Base-by-base conservation (phyloP, 306 rosid genomes). In the Mucuna pruriens region DNA sequence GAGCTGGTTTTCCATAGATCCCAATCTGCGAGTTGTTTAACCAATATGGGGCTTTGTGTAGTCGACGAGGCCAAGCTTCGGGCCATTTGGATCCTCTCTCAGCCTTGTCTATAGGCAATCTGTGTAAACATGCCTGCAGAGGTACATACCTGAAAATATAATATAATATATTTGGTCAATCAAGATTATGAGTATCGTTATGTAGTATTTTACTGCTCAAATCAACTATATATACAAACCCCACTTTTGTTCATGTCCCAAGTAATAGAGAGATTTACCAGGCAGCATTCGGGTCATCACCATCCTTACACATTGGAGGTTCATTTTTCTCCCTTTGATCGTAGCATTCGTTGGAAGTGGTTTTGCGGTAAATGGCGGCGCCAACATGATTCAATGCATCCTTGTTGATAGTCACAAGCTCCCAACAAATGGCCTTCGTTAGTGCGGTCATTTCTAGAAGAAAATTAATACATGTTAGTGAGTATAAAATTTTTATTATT, bases 101-200 rank as follows among this genome's bases (percentile, higher is more conserved):
- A 2, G 64, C 48, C 64, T 61, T 64, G 48, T 87, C 86, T 22
- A 80, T 86, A 0, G 97, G 97, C 29, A 86, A 91, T 55, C 66
- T 84, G 68, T 95, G 98, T 91, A 95, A 86, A 83, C 98, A 95
- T 25, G 97, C 73, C 57, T 88, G 97, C 54, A 92, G 82, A 61
- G 97, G 97, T 74, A 92, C 98, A 55, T 95, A 92, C 98, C 97
- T 93, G 84, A 25, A 64, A n/a, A n/a, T n/a, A n/a, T n/a, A n/a
- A 45, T 48, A 66, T 17, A 80, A 76, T 71, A 74, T 29, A 63
- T 38, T 71, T 49, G 19, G 0, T 22, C 46, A 64, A 15, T 74
- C 38, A 48, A 42, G 5, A 42, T 61, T 71, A 68, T 42, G 48
- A 72, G 34, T 46, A 5, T 7, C 72, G 65, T 34, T 39, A 45